Evolutionary conservation across 768 basidiomycete genomes (phyloP).

Genomic region (Amanita phalloides): DNA sequence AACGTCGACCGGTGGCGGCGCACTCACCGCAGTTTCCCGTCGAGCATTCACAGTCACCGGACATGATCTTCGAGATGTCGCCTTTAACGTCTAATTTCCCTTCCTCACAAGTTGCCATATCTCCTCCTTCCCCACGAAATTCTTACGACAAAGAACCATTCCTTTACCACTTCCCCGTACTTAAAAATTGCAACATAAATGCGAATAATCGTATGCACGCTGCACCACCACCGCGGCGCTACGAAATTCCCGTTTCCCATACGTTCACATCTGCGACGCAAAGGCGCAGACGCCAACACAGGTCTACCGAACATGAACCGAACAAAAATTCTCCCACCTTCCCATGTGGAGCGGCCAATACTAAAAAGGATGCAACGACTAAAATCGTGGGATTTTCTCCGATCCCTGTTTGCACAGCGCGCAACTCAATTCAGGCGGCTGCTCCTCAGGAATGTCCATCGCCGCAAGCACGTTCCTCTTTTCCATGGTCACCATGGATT

Average conservation of each 20-base stretch:
- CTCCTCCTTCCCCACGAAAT: constrained; percentile 12
- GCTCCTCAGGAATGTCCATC: constrained; percentile 25
- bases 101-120: constrained; percentile 11
- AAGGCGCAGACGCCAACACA: constrained; percentile 1
- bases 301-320: constrained; percentile 15
- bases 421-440: constrained; percentile 15
- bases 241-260: constrained; percentile 8
- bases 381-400: constrained; percentile 26
- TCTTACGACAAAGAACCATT: constrained; percentile 21
- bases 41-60: constrained; percentile 26
- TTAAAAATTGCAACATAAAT: constrained; percentile 8
- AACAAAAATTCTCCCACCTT: constrained; percentile 11
- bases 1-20: constrained; percentile 16
- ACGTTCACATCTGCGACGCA: constrained; percentile 2
- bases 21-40: constrained; percentile 21
- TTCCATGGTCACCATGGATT: constrained; percentile 25
- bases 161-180: constrained; percentile 27
- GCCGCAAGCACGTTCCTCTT: constrained; percentile 2
- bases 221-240: constrained; percentile 4
- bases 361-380: constrained; percentile 11
- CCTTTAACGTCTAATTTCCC: constrained; percentile 24
- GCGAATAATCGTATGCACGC: neutral
- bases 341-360: neutral
- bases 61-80: constrained; percentile 46
- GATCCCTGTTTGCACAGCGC: neutral